Percentiles rank a stretch among this genome's conserved stretches.
phyloP scores from a whole-genome alignment of 305 asterid species.

The Rubia peregrina region DNA sequence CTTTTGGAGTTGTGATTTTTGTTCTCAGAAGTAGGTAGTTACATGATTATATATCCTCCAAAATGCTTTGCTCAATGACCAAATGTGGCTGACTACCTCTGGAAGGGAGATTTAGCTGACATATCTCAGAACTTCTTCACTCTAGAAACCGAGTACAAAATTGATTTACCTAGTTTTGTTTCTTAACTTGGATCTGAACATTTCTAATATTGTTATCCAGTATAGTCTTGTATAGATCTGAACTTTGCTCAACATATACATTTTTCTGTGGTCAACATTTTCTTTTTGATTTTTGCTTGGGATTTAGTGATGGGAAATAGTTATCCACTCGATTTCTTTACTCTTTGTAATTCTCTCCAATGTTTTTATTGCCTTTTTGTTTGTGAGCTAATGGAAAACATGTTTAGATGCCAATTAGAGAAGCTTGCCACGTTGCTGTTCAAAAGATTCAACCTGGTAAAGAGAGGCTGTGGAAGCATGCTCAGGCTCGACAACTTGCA shows the following conservation, averaged over 20 bases:
- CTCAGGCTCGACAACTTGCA: conserved; percentile 82
- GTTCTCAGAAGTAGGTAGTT: background rate
- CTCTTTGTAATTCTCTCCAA: background rate
- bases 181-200: background rate
- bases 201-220: background rate
- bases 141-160: background rate
- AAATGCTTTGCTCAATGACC: background rate
- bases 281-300: background rate
- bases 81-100: background rate
- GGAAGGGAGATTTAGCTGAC: background rate
- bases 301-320: background rate
- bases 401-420: conserved; percentile 85
- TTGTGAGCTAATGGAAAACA: background rate
- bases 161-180: background rate
- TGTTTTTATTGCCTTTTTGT: background rate
- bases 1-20: background rate
- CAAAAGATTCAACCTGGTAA: conserved; percentile 84
- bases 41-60: background rate
- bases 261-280: background rate
- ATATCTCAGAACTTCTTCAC: background rate
- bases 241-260: background rate
- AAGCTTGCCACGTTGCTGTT: conserved; percentile 96
- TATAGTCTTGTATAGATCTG: background rate
- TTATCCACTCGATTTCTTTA: background rate
- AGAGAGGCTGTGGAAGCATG: conserved; percentile 98